phyloP scores from a whole-genome alignment of 352 stramenopile genomes.

The Labyrinthula sp. region DNA sequence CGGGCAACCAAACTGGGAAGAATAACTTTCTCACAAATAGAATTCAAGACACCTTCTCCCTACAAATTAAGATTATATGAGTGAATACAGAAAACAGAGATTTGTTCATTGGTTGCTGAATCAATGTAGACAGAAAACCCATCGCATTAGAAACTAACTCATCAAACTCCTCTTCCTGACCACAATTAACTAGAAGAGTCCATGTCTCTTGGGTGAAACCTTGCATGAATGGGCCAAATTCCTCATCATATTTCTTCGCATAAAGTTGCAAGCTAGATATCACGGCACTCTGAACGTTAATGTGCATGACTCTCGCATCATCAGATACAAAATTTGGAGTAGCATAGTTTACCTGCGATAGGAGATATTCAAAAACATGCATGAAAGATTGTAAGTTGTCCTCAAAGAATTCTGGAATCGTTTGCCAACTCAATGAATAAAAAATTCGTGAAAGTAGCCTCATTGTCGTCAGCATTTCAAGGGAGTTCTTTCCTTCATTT shows the following conservation, averaged over 20 bases:
- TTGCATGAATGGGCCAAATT: conserved; percentile 80
- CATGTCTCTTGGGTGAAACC: conserved; percentile 69
- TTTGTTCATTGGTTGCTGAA: conserved; percentile 71
- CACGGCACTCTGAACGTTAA: conserved; percentile 73
- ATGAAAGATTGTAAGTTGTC: conserved; percentile 92
- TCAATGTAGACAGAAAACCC: conserved; percentile 83
- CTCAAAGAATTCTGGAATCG: conserved; percentile 96
- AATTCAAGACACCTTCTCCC: conserved; percentile 36
- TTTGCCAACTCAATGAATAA: conserved; percentile 92
- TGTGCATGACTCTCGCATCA: conserved; percentile 61
- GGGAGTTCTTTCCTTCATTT: conserved; percentile 40
- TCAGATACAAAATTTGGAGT: conserved; percentile 74
- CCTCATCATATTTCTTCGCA: conserved; percentile 92
- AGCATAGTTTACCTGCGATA: conserved; percentile 71
- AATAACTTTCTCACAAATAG: conserved; percentile 85
- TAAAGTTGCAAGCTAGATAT: conserved; percentile 94
- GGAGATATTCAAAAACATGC: conserved; percentile 73
- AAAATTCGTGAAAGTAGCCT: conserved; percentile 84
- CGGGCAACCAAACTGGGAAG: conserved; percentile 88
- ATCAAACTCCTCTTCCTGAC: conserved; percentile 53
- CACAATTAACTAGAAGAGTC: conserved; percentile 38
- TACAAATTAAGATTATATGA: conserved; percentile 46
- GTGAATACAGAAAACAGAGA: conserved; percentile 60
- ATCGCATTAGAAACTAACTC: conserved; percentile 79
- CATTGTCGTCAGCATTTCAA: conserved; percentile 52